Evolutionary conservation across 1,284 basidiomycete species (phyloP).

Genomic region (Malassezia vespertilionis): DNA sequence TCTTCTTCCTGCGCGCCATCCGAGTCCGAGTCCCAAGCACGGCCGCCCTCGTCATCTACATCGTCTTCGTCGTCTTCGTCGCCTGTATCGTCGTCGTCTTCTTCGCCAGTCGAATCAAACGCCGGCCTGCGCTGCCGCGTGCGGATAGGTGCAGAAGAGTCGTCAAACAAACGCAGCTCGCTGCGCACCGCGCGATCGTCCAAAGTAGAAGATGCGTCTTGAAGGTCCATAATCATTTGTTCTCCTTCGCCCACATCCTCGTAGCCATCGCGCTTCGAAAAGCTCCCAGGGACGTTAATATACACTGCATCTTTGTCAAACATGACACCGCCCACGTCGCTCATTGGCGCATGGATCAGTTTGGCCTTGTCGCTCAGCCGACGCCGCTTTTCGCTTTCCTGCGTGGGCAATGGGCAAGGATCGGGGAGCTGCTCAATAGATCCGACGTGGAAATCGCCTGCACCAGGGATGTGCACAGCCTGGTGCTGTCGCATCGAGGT

Average conservation of each 20-base stretch:
- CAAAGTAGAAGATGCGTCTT: slow-evolving; percentile 72
- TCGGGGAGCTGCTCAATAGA: slow-evolving; percentile 69
- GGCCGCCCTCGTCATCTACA: slow-evolving; percentile 27
- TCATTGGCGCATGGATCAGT: slow-evolving; percentile 94
- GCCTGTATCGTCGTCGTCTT: slow-evolving; percentile 44
- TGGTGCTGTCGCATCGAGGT: slow-evolving; percentile 56
- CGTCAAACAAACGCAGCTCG: slow-evolving; percentile 71
- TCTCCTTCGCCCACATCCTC: slow-evolving; percentile 67
- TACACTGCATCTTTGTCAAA: slow-evolving; percentile 99
- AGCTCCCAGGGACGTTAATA: slow-evolving; percentile 91
- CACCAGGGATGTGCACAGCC: slow-evolving; percentile 81
- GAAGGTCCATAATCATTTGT: slow-evolving; percentile 90
- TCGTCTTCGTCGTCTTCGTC: slow-evolving; percentile 26
- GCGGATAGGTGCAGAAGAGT: slow-evolving; percentile 8
- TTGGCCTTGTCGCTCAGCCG: slow-evolving; percentile 93
- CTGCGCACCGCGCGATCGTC: slow-evolving; percentile 71
- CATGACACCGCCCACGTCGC: slow-evolving; percentile 88
- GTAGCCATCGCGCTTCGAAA: slow-evolving; percentile 54
- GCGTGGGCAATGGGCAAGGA: slow-evolving; percentile 85
- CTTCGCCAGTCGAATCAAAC: slow-evolving; percentile 29
- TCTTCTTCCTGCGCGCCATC: slow-evolving; percentile 23
- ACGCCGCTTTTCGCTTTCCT: slow-evolving; percentile 79
- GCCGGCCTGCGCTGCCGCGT: slow-evolving; percentile 20
- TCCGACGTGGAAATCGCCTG: slow-evolving; percentile 68
- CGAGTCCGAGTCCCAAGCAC: slow-evolving; percentile 26